Evolutionary conservation across 2,329 filamentous ascomycete genomes (phyloP), one percentile per base, ranked within the genome.

Genomic region (Apiospora aurea): DNA sequence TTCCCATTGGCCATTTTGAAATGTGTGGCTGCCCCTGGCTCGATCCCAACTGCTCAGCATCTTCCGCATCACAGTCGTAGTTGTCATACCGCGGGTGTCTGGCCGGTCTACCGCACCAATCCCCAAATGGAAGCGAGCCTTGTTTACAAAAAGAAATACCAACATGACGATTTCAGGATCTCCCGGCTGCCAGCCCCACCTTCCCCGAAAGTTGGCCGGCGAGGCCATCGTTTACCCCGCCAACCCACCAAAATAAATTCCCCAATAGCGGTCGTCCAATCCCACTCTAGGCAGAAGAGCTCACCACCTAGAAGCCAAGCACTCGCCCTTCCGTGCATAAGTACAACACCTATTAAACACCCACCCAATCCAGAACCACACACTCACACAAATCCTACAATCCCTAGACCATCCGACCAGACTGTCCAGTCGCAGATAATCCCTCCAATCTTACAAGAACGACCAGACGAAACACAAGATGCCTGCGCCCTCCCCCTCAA

Each of bases 401-500:
- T 66, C 69, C 34, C 43, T n/a, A 41, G 18, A 41, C 46, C 43
- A 26, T 8, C 49, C 24, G 5, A 18, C 26, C 14, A 34, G 8
- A 44, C 66, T 4, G 26, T 38, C 34, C 14, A 14, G 38, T 41
- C 24, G 16, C 61, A 14, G 66, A 29, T 24, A 38, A n/a, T 71
- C 51, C 26, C 26, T 29, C 43, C 41, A 51, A 26, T 51, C 57
- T 47, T 34, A 34, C 24, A n/a, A 43, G 1, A 44, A 49, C 68
- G n/a, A 71, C 26, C 6, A n/a, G n/a, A 51, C 57, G 44, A 3
- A 68, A 69, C 29, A 51, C 76, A 83, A 69, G 69, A 97, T 97
- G 95, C 88, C 94, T 4, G 88, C 94, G 44, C 93, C 93, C 64
- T 91, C 92, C 88, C 91, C 76, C 90, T 98, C 81, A 83, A 90